A percentile compares a stretch with the other conserved stretches of the same genome.
Evolutionary conservation across 2,329 filamentous ascomycete species (phyloP).

Genomic region (Aureobasidium sp.): DNA sequence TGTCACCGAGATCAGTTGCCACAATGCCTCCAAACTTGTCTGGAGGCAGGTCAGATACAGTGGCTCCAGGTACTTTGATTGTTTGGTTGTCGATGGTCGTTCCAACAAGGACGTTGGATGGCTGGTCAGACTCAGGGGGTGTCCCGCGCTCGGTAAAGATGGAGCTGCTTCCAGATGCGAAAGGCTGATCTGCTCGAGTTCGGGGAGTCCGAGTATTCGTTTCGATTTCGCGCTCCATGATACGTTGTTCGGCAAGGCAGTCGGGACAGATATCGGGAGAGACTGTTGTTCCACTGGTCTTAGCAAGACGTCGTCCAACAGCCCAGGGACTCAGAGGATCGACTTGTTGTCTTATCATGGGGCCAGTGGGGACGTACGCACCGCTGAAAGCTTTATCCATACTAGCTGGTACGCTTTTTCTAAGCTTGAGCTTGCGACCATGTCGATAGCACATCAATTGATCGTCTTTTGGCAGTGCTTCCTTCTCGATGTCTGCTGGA

Average conservation of each 20-base stretch:
- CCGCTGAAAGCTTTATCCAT: slow-evolving; percentile 22
- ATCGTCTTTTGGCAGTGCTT: not conserved
- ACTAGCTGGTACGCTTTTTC: slow-evolving; percentile 19
- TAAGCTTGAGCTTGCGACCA: slow-evolving; percentile 20
- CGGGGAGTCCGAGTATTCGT: not conserved
- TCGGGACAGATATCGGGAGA: slow-evolving; percentile 23
- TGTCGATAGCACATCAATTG: slow-evolving; percentile 22
- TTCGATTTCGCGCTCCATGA: slow-evolving; percentile 18
- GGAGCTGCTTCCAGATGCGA: slow-evolving; percentile 9
- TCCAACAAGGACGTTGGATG: slow-evolving; percentile 13
- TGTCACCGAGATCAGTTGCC: slow-evolving; percentile 28
- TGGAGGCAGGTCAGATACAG: slow-evolving; percentile 11
- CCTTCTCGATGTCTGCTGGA: not conserved
- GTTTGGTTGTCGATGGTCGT: slow-evolving; percentile 13
- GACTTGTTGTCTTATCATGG: slow-evolving; percentile 19
- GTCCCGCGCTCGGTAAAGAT: slow-evolving; percentile 12
- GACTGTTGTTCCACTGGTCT: slow-evolving; percentile 16
- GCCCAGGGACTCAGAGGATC: slow-evolving; percentile 25
- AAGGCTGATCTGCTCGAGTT: not conserved
- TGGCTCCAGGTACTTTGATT: slow-evolving; percentile 14
- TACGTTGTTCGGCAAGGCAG: slow-evolving; percentile 23
- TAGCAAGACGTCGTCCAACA: slow-evolving; percentile 16
- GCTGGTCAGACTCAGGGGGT: slow-evolving; percentile 1
- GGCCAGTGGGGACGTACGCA: slow-evolving; percentile 23
- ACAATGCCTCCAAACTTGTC: slow-evolving; percentile 19